Conservation (phyloP, 129 eudicot species). For the Artemisia tridentata region DNA sequence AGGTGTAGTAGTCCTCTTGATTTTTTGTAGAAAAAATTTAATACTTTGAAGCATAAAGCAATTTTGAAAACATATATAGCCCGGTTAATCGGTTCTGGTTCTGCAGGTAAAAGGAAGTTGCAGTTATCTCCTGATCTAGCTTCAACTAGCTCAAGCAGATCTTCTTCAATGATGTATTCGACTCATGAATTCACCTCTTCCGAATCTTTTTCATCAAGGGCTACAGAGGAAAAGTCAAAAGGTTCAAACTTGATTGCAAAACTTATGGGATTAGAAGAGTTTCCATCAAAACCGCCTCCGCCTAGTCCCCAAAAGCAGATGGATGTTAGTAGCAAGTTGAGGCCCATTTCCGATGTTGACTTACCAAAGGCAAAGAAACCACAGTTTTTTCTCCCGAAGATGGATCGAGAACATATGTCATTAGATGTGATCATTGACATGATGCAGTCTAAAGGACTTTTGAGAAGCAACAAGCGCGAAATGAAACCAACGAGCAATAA, state of each 20-base stretch:
- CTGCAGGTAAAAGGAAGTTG: slow-evolving; percentile 33
- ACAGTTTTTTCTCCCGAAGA: slow-evolving; percentile 28
- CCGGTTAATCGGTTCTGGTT: slow-evolving; percentile 5
- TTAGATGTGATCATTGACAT: slow-evolving; percentile 45
- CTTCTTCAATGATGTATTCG: slow-evolving; percentile 49
- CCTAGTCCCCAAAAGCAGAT: slow-evolving; percentile 26
- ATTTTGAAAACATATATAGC: not conserved
- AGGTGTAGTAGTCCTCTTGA: slow-evolving; percentile 8
- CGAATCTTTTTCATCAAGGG: slow-evolving; percentile 46
- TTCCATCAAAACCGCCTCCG: slow-evolving; percentile 38
- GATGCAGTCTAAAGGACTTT: slow-evolving; percentile 53
- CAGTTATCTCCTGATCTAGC: slow-evolving; percentile 46
- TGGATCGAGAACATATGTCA: slow-evolving; percentile 44
- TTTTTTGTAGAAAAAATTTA: not conserved
- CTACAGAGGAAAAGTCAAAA: slow-evolving; percentile 46
- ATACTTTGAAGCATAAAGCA: too few species aligned
- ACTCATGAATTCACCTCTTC: slow-evolving; percentile 61
- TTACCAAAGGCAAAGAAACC: slow-evolving; percentile 51
- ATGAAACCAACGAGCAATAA: slow-evolving; percentile 23
- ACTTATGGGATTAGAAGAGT: slow-evolving; percentile 83
- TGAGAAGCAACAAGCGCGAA: slow-evolving; percentile 36
- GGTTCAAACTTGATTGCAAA: slow-evolving; percentile 64
- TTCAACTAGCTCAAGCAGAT: slow-evolving; percentile 74
- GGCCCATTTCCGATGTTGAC: slow-evolving; percentile 53
- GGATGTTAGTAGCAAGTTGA: slow-evolving; percentile 33